Conservation (phyloP, 306 rosid species). For the Mimosa bimucronata region DNA sequence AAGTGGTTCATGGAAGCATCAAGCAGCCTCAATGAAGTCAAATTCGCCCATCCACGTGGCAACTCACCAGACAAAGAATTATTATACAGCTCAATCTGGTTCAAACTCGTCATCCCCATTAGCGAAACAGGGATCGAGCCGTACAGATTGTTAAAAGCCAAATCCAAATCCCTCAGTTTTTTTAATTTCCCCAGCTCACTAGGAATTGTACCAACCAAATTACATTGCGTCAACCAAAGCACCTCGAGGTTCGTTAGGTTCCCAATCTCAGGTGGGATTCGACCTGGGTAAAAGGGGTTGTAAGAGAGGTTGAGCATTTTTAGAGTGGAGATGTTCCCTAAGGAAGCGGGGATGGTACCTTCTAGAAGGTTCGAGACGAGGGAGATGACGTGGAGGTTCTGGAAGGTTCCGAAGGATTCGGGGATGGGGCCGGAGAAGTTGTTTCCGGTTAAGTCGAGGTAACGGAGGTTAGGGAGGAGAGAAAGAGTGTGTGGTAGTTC, state of each 20-base stretch:
- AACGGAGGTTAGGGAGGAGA: conserved; percentile 49
- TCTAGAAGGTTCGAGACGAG: conserved; percentile 68
- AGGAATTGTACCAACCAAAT: conserved; percentile 74
- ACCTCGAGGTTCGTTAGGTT: conserved; percentile 74
- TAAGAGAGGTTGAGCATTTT: conserved; percentile 85
- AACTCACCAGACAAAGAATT: conserved; percentile 78
- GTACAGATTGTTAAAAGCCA: conserved; percentile 62
- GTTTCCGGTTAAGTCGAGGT: conserved; percentile 82
- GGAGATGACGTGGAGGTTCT: conserved; percentile 67
- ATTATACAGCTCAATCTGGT: conserved; percentile 80
- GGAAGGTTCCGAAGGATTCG: conserved; percentile 51
- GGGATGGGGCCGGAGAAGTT: conserved; percentile 85
- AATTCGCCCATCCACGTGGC: conserved; percentile 66
- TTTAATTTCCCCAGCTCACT: conserved; percentile 59
- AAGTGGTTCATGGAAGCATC: conserved; percentile 86
- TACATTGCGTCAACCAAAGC: conserved; percentile 74
- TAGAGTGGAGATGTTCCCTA: conserved; percentile 60
- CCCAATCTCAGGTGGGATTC: conserved; percentile 71
- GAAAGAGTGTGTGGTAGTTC: conserved; percentile 59
- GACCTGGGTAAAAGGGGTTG: conserved; percentile 82
- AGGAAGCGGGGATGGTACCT: conserved; percentile 57
- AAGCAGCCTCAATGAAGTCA: conserved; percentile 58
- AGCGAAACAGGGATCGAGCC: conserved; percentile 73
- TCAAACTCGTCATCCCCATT: conserved; percentile 52
- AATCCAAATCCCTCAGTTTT: conserved; percentile 65